Evolutionary conservation across 2,329 filamentous ascomycete genomes (phyloP).

Genomic region (Cladophialophora yegresii): DNA sequence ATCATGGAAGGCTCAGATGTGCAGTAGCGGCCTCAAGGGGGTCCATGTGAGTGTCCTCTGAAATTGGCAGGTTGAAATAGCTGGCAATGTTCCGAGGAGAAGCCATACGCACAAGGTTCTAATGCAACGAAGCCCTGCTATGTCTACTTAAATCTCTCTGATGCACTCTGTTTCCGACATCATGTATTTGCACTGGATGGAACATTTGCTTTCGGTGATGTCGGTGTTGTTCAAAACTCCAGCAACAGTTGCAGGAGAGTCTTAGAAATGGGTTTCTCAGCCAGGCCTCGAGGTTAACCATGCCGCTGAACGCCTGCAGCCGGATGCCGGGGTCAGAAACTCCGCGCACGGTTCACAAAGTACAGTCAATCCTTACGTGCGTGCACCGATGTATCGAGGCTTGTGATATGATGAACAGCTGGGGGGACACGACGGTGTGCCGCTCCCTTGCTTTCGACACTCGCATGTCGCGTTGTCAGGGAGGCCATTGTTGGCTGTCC

Average conservation of each 20-base stretch:
- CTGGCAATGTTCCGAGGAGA: not conserved
- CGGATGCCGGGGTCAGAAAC: not conserved
- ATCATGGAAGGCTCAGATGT: not conserved
- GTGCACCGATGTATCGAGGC: not conserved
- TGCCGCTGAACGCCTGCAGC: not conserved
- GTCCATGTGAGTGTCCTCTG: not conserved
- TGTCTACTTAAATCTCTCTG: not conserved
- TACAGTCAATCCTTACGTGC: not conserved
- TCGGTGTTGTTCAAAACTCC: not conserved
- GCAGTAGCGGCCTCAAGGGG: not conserved
- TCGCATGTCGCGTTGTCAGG: too few species aligned
- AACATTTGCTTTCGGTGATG: not conserved
- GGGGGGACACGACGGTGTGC: too few species aligned
- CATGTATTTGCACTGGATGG: not conserved
- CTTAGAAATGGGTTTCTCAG: not conserved
- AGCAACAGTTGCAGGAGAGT: not conserved
- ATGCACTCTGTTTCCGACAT: not conserved
- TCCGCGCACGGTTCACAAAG: not conserved
- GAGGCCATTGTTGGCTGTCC: too few species aligned
- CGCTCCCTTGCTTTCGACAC: too few species aligned
- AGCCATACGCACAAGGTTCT: not conserved
- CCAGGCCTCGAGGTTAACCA: not conserved
- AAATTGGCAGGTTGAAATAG: not conserved
- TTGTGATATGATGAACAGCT: too few species aligned
- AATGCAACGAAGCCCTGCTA: not conserved